Evolutionary conservation across 2,329 filamentous ascomycete genomes (phyloP).

Genomic region (Colletotrichum filicis): DNA sequence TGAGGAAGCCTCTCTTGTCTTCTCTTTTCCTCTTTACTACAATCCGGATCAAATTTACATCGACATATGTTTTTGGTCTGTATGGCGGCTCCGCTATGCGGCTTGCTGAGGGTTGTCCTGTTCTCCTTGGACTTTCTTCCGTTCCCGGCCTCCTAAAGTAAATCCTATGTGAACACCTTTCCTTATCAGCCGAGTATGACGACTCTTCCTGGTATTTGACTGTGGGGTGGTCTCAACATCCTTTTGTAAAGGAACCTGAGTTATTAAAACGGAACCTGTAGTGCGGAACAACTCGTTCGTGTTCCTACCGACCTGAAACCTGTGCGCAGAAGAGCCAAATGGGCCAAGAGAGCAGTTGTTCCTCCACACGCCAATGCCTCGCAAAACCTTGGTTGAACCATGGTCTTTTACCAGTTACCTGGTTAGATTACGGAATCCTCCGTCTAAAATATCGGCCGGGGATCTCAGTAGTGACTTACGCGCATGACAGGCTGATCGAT

Average conservation of each 20-base stretch:
- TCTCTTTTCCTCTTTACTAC: slow-evolving; percentile 48
- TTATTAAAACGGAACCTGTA: not conserved
- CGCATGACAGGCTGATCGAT: too few relatives aligned
- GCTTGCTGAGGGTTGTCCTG: slow-evolving; percentile 64
- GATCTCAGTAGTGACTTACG: too few relatives aligned
- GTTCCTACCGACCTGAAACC: too few relatives aligned
- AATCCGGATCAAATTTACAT: slow-evolving; percentile 60
- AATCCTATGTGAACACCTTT: slow-evolving; percentile 56
- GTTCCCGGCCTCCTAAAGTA: slow-evolving; percentile 65
- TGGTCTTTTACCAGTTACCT: too few relatives aligned
- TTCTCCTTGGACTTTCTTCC: slow-evolving; percentile 61
- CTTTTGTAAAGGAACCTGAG: not conserved
- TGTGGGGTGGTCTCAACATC: slow-evolving; percentile 64
- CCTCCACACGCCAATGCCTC: not conserved
- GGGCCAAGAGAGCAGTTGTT: not conserved
- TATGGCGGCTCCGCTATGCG: slow-evolving; percentile 63
- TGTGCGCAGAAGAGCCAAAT: too few relatives aligned
- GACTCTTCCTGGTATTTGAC: slow-evolving; percentile 55
- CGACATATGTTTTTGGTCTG: slow-evolving; percentile 61
- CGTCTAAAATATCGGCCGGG: too few relatives aligned
- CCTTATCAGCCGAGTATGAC: slow-evolving; percentile 56
- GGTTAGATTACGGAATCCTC: too few relatives aligned
- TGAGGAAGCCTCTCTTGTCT: slow-evolving; percentile 26
- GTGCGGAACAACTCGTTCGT: not conserved
- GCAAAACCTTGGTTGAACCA: not conserved